phyloP scores from a whole-genome alignment of 345 rosid species.

The Aurinia saxatilis region DNA sequence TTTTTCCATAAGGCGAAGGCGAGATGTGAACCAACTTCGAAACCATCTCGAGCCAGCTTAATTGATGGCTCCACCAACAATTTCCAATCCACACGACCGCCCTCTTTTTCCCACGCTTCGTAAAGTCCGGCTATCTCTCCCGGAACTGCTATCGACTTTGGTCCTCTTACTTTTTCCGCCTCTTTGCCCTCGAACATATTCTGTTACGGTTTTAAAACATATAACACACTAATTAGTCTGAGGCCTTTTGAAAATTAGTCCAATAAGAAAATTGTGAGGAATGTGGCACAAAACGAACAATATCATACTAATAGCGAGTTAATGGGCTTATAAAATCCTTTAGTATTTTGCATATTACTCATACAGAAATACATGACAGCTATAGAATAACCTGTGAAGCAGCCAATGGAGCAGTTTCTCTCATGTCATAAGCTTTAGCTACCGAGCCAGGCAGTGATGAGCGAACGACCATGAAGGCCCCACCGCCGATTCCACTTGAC shows the following conservation, averaged over 20 bases:
- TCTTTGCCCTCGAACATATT: slow-evolving; percentile 56
- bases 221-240: not conserved
- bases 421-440: slow-evolving; percentile 64
- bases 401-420: slow-evolving; percentile 81
- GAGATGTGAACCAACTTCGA: slow-evolving; percentile 51
- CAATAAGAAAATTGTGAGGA: too few relatives aligned
- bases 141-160: too few relatives aligned
- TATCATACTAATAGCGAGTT: too few relatives aligned
- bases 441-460: slow-evolving; percentile 40
- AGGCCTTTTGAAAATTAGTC: too few relatives aligned
- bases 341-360: too few relatives aligned
- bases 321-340: too few relatives aligned
- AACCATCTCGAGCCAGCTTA: slow-evolving; percentile 59
- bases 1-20: slow-evolving; percentile 20
- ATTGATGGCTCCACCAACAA: slow-evolving; percentile 57
- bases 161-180: slow-evolving; percentile 43
- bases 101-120: too few relatives aligned
- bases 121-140: too few relatives aligned
- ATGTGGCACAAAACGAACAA: too few relatives aligned
- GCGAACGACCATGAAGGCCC: slow-evolving; percentile 67
- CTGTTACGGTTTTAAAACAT: slow-evolving; percentile 35
- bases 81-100: slow-evolving; percentile 54
- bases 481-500: slow-evolving; percentile 87
- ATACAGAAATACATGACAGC: too few relatives aligned
- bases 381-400: slow-evolving; percentile 69